Conservation (phyloP, 1,284 basidiomycete genomes). For the Xerocomus amazonicus region DNA sequence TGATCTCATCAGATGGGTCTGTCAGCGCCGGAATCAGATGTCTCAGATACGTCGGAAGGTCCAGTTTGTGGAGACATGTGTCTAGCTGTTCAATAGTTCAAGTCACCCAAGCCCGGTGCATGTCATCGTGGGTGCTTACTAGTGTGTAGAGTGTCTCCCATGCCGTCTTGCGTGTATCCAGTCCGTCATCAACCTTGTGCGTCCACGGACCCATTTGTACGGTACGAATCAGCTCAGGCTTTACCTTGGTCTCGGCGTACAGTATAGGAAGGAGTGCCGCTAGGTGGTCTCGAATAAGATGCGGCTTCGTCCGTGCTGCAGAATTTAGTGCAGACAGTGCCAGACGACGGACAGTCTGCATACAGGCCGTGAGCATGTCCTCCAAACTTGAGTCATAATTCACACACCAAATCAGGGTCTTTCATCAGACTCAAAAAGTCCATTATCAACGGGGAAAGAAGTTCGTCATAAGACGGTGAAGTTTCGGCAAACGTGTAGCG, state of each 20-base stretch:
- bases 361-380: slow-evolving; percentile 5
- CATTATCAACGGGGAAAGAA: slow-evolving; percentile 80
- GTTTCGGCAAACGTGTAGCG: slow-evolving; percentile 94
- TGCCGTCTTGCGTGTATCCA: slow-evolving; percentile 93
- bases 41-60: slow-evolving; percentile 80
- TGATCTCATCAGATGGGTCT: slow-evolving; percentile 95
- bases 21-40: slow-evolving; percentile 80
- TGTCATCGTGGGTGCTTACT: slow-evolving; percentile 41
- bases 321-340: slow-evolving; percentile 90
- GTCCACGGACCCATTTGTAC: slow-evolving; percentile 99
- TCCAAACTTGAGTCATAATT: not conserved
- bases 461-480: slow-evolving; percentile 80
- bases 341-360: slow-evolving; percentile 80
- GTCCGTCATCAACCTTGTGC: slow-evolving; percentile 89
- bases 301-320: slow-evolving; percentile 90
- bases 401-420: slow-evolving; percentile 77
- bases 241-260: slow-evolving; percentile 82
- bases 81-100: slow-evolving; percentile 58
- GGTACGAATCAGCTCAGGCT: slow-evolving; percentile 80
- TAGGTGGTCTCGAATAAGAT: slow-evolving; percentile 86
- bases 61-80: slow-evolving; percentile 83
- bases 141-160: slow-evolving; percentile 98
- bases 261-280: slow-evolving; percentile 73
- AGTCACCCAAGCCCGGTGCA: slow-evolving; percentile 1
- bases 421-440: slow-evolving; percentile 88